A percentile compares a stretch with the other conserved stretches of the same genome.
These are phyloP conservation scores for Cyberlindnera bimundalis DNA, from an alignment of 805 yeast species.

Conservation along the genomic window DNA sequence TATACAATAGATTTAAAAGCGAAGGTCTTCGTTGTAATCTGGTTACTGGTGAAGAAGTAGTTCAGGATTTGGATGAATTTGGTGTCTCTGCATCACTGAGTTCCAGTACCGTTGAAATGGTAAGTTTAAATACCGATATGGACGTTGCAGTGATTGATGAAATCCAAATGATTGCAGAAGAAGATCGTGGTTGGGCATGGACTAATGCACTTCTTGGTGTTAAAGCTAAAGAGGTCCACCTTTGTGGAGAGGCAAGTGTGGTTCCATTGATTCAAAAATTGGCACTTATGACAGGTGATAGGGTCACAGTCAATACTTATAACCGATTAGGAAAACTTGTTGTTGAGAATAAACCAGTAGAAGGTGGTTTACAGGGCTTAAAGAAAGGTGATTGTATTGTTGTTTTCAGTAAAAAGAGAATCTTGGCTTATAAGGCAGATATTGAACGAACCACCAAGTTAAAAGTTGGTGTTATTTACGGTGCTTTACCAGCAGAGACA, in stretches of 20 bases:
- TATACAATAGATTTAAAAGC: slow-evolving; percentile 72
- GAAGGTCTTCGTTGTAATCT: slow-evolving; percentile 74
- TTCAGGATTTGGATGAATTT: slow-evolving; percentile 60
- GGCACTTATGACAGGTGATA: slow-evolving; percentile 74
- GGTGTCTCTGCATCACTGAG: slow-evolving; percentile 76
- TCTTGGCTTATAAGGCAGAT: slow-evolving; percentile 61
- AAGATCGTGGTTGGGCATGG: slow-evolving; percentile 89
- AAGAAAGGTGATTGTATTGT: slow-evolving; percentile 84
- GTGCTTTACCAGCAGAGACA: slow-evolving; percentile 94
- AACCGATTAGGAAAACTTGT: slow-evolving; percentile 69
- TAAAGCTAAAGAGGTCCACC: slow-evolving; percentile 77
- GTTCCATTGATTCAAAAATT: slow-evolving; percentile 63
- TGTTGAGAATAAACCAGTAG: slow-evolving; percentile 43
- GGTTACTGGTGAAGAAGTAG: slow-evolving; percentile 93
- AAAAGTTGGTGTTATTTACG: slow-evolving; percentile 87
- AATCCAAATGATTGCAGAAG: slow-evolving; percentile 89
- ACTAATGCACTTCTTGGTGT: slow-evolving; percentile 86
- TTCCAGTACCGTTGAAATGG: slow-evolving; percentile 93
- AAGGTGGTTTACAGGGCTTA: slow-evolving; percentile 37
- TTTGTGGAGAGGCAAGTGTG: slow-evolving; percentile 91
- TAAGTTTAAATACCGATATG: slow-evolving; percentile 59
- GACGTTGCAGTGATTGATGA: slow-evolving; percentile 94
- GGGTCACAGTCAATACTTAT: slow-evolving; percentile 64
- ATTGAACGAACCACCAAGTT: slow-evolving; percentile 62
- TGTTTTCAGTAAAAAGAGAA: slow-evolving; percentile 73